Percentiles rank a stretch among this genome's conserved stretches.
Evolutionary conservation across 2,329 filamentous ascomycete genomes (phyloP).

Genomic region (Zelopaecilomyces penicillatus): DNA sequence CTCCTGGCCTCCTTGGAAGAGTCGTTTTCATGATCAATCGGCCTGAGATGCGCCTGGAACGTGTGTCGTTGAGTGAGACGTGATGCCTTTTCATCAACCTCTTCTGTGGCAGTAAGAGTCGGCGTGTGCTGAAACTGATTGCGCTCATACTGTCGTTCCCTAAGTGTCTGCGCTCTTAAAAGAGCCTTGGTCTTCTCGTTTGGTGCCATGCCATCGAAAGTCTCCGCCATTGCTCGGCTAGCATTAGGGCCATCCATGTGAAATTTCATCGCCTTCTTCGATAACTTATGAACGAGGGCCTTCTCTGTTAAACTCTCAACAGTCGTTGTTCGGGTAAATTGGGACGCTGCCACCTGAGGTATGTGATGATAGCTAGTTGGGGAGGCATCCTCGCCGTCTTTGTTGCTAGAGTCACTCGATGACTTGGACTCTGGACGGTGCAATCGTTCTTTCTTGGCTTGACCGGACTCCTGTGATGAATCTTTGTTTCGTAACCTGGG

Average conservation of each 20-base stretch:
- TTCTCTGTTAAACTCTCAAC: slow-evolving; percentile 30
- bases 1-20: slow-evolving; percentile 17
- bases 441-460: slow-evolving; percentile 5
- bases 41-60: slow-evolving; percentile 19
- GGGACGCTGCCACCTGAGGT: slow-evolving; percentile 44
- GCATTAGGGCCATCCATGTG: slow-evolving; percentile 26
- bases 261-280: slow-evolving; percentile 33
- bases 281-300: slow-evolving; percentile 33
- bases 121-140: slow-evolving; percentile 36
- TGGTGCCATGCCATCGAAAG: slow-evolving; percentile 20
- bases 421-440: slow-evolving; percentile 5
- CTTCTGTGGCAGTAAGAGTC: slow-evolving; percentile 28
- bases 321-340: slow-evolving; percentile 47
- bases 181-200: slow-evolving; percentile 28
- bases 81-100: slow-evolving; percentile 18
- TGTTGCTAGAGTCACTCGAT: slow-evolving; percentile 10
- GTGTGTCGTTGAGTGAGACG: slow-evolving; percentile 20
- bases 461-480: background rate
- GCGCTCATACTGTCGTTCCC: slow-evolving; percentile 30
- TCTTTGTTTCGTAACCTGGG: background rate
- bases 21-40: slow-evolving; percentile 2
- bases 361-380: slow-evolving; percentile 37
- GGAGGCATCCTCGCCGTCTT: slow-evolving; percentile 10
- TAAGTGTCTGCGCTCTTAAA: slow-evolving; percentile 29
- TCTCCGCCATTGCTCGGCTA: slow-evolving; percentile 8